These are phyloP conservation scores for Mortierella antarctica DNA, from an alignment of 192 early-diverging fungal species.

Conservation along the genomic window DNA sequence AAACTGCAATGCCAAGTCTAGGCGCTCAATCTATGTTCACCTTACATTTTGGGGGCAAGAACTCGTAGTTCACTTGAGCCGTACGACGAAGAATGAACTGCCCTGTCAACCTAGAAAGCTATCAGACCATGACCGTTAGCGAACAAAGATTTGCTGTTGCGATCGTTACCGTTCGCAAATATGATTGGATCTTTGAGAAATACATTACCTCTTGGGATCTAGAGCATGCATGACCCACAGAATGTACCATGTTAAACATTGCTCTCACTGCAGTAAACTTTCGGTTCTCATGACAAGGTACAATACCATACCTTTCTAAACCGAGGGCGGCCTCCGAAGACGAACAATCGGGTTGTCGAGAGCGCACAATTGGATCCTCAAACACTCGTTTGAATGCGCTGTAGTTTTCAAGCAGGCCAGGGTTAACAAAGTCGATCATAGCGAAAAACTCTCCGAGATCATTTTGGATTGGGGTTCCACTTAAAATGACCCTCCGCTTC, in stretches of 20 bases:
- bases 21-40: no score
- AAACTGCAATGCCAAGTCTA: no score
- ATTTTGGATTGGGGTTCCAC: constrained; percentile 63
- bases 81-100: constrained; percentile 74
- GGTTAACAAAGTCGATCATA: constrained; percentile 65
- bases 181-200: neutral
- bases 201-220: constrained; percentile 4
- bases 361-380: constrained; percentile 57
- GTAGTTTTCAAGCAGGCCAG: constrained; percentile 55
- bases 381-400: constrained; percentile 55
- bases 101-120: constrained; percentile 57
- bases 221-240: neutral
- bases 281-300: no score
- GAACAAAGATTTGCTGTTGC: no score
- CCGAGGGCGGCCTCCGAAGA: constrained; percentile 13
- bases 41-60: constrained; percentile 67
- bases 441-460: constrained; percentile 59
- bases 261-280: neutral
- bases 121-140: neutral
- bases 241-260: neutral
- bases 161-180: neutral
- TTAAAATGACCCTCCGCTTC: constrained; percentile 52
- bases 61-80: constrained; percentile 57
- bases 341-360: constrained; percentile 54
- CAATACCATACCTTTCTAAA: constrained; percentile 19